Percentiles rank a stretch among this genome's conserved stretches.
phyloP scores from a whole-genome alignment of 345 rosid genomes.

The Salix viminalis region DNA sequence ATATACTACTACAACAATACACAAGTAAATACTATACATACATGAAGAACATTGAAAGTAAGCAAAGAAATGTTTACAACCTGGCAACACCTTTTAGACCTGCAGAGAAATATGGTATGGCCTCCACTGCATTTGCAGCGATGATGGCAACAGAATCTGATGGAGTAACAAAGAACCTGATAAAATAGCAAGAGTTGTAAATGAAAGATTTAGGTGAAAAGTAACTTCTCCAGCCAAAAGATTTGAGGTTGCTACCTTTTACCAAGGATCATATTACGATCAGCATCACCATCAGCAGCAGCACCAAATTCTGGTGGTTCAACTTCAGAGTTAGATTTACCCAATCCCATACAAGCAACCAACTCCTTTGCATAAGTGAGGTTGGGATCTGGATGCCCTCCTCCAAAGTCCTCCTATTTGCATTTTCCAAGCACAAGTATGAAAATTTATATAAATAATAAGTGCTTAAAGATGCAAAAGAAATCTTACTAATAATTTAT shows the following conservation, averaged over 20 bases:
- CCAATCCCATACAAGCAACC: slow-evolving; percentile 92
- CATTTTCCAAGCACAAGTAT: slow-evolving; percentile 8
- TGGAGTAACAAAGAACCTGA: slow-evolving; percentile 96
- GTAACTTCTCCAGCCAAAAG: neutral
- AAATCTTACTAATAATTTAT: neutral
- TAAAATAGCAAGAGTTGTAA: slow-evolving; percentile 11
- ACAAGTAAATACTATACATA: neutral
- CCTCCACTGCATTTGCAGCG: slow-evolving; percentile 91
- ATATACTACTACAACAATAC: neutral
- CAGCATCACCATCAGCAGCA: slow-evolving; percentile 99
- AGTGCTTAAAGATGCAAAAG: neutral
- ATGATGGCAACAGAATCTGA: slow-evolving; percentile 98
- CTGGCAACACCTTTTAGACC: slow-evolving; percentile 99
- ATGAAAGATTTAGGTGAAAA: neutral
- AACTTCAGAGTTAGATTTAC: slow-evolving; percentile 58
- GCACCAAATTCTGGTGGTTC: slow-evolving; percentile 99
- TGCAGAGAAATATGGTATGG: slow-evolving; percentile 88
- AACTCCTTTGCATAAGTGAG: slow-evolving; percentile 96
- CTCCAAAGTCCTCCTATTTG: slow-evolving; percentile 96
- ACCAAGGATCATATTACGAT: slow-evolving; percentile 98
- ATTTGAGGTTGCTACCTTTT: slow-evolving; percentile 54
- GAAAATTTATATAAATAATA: slow-evolving; percentile 4
- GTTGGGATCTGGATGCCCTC: slow-evolving; percentile 99
- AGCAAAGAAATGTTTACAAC: slow-evolving; percentile 27
- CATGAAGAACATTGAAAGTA: neutral